Evolutionary conservation across 176 grass and related monocot genomes (phyloP).

Genomic region (Melocanna baccifera): DNA sequence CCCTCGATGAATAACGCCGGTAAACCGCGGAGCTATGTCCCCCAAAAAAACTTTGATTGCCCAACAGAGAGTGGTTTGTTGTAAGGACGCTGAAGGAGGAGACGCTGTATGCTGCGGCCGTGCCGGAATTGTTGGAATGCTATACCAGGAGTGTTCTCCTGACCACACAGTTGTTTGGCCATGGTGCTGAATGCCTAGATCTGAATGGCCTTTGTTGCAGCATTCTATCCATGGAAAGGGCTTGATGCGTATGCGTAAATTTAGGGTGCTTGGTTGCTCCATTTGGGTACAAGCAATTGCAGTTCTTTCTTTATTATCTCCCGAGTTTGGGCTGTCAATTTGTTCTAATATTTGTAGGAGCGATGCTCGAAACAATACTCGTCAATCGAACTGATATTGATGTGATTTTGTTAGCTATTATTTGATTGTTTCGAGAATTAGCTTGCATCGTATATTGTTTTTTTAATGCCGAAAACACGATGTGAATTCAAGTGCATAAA

Average conservation of each 20-base stretch:
- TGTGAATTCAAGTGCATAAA: too few relatives aligned
- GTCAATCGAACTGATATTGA: too few relatives aligned
- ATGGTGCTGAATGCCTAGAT: background rate
- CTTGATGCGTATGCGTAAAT: background rate
- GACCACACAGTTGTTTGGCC: constrained; percentile 21
- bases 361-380: background rate
- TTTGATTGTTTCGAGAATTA: too few relatives aligned
- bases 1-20: background rate
- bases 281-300: background rate
- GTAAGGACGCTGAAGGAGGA: background rate
- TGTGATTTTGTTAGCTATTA: too few relatives aligned
- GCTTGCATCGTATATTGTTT: too few relatives aligned
- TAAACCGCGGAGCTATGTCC: background rate
- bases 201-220: constrained; percentile 1
- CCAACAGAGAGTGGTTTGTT: background rate
- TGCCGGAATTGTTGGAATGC: constrained; percentile 10
- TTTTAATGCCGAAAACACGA: too few relatives aligned
- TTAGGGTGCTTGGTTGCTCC: background rate
- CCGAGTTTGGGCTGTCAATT: background rate
- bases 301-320: background rate
- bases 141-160: constrained; percentile 5
- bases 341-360: background rate
- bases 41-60: background rate
- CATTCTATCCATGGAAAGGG: constrained; percentile 35
- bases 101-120: background rate